These are phyloP conservation scores for Rhynchospora tenuis DNA, from an alignment of 176 grass and related monocot genomes.

Conservation along the genomic window DNA sequence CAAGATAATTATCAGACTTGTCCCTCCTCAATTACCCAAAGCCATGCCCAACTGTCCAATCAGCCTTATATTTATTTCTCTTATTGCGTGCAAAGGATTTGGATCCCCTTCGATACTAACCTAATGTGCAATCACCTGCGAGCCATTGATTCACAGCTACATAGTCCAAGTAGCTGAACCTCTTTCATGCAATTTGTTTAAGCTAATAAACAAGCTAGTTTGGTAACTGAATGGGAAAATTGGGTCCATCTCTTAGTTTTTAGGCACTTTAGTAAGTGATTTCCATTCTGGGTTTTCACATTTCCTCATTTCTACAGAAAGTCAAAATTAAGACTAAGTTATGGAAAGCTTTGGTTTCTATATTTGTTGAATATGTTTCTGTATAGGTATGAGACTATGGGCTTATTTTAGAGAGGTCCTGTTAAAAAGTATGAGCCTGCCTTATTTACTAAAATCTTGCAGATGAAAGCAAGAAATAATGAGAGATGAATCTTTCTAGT, in stretches of 20 bases:
- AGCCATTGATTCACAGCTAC: not conserved
- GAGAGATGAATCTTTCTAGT: not conserved
- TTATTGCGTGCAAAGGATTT: not conserved
- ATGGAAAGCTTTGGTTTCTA: not conserved
- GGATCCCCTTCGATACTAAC: not conserved
- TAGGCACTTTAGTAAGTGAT: not conserved
- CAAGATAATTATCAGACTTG: not conserved
- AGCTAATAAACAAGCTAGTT: not conserved
- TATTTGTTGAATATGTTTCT: not conserved
- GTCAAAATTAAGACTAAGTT: not conserved
- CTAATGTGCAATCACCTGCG: not conserved
- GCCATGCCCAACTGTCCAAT: not conserved
- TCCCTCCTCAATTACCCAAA: not conserved
- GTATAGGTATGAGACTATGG: not conserved
- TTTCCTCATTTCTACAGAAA: not conserved
- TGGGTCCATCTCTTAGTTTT: not conserved
- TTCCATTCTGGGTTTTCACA: not conserved
- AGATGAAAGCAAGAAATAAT: not conserved
- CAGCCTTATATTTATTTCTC: not conserved
- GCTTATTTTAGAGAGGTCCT: not conserved
- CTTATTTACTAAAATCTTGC: not conserved
- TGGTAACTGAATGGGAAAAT: not conserved
- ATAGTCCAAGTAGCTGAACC: not conserved
- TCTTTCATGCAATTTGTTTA: not conserved
- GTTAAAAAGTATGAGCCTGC: not conserved